Evolutionary conservation across 1,284 basidiomycete species (phyloP), one percentile per base, ranked within the genome.

Genomic region (Cutaneotrichosporon sp.): DNA sequence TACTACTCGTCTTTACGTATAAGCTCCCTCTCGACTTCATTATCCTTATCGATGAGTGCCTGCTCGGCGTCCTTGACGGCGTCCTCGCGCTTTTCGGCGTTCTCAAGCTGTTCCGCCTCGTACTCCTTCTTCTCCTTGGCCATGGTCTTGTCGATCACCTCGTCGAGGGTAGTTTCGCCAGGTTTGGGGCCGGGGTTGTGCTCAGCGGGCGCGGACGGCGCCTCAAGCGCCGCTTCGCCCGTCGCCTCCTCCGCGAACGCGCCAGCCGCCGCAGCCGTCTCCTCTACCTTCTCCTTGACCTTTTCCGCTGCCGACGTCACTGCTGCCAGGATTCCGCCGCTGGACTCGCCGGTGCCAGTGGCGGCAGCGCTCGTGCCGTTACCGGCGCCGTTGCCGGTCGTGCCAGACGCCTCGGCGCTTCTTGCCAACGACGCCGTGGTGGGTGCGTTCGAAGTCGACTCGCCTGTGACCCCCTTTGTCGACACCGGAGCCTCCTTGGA

Each of bases 121-220:
- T 51, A 52, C 22, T 51, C 55, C 38, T 51, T 20, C 9, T 43
- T 38, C 48, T 60, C 58, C 49, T 52, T 46, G n/a, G 51, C 54
- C 37, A 60, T 47, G n/a, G 55, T 56, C 38, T 45, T 26, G 50
- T 60, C 59, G 33, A 60, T 55, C 2, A 60, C 35, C 36, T 60
- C 59, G 45, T 60, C 59, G 35, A 60, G 52, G 9, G 58, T 56
- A 49, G 43, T 44, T 42, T 56, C 58, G 8, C 46, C 41, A 13
- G 38, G 42, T 20, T 22, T 34, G 9, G 47, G 51, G 1, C 48
- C 52, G 3, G 33, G 34, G 26, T 46, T 26, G 10, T 40, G 26
- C n/a, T 26, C 17, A 21, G 18, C 35, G 4, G 35, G n/a, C 23
- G 49, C 22, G 17, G 39, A 17, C 23, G 44, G 33, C 22, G 44